Evolutionary conservation across 768 basidiomycete genomes (phyloP).

Genomic region (Inosperma sp.): DNA sequence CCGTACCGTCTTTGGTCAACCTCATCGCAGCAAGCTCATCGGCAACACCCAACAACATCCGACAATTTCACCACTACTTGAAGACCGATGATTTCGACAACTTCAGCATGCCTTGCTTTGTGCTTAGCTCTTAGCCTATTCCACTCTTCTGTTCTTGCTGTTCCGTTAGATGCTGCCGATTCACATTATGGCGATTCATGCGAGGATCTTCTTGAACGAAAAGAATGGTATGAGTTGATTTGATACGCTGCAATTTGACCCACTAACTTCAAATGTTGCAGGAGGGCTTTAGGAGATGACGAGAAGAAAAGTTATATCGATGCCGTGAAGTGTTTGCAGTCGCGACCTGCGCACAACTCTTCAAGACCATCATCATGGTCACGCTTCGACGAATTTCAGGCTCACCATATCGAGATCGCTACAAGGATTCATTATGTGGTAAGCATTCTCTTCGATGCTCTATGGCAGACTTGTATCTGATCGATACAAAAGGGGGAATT

Average conservation of each 20-base stretch:
- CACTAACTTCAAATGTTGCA: conserved; percentile 10
- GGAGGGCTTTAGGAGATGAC: conserved; percentile 26
- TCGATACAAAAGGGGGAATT: conserved; percentile 28
- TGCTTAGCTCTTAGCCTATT: conserved; percentile 1
- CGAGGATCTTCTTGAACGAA: conserved; percentile 6
- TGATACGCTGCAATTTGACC: neutral
- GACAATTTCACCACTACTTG: neutral
- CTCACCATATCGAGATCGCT: conserved; percentile 29
- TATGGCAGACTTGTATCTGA: neutral
- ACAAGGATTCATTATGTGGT: conserved; percentile 33
- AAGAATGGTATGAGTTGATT: conserved; percentile 5
- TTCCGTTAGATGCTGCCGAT: neutral
- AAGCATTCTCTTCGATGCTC: conserved; percentile 9
- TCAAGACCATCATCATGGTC: conserved; percentile 22
- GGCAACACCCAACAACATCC: neutral
- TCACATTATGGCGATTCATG: neutral
- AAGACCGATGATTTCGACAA: conserved; percentile 1
- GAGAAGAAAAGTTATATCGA: conserved; percentile 30
- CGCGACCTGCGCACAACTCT: conserved; percentile 23
- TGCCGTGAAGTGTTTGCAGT: conserved; percentile 33
- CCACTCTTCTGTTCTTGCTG: neutral
- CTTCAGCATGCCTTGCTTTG: neutral
- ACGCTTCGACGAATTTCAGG: conserved; percentile 40
- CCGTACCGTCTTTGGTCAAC: neutral
- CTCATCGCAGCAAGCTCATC: neutral